phyloP scores from a whole-genome alignment of 2,329 filamentous ascomycete genomes.

The Colletotrichum musae region DNA sequence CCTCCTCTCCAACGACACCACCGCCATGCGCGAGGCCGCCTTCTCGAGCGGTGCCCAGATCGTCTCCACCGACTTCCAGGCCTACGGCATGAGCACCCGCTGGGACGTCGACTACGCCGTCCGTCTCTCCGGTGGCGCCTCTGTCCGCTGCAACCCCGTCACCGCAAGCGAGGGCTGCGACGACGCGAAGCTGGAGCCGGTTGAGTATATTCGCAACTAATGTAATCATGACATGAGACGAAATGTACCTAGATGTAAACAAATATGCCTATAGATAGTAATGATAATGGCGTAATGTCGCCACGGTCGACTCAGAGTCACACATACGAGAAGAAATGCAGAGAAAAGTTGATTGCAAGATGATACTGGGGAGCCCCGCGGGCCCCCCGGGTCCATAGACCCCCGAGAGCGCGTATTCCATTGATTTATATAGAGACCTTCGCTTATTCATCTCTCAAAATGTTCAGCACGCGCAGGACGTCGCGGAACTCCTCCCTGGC shows the following conservation, averaged over 20 bases:
- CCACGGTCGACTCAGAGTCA: not conserved
- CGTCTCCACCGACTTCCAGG: slow-evolving; percentile 64
- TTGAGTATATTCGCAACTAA: slow-evolving; percentile 42
- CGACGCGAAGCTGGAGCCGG: slow-evolving; percentile 43
- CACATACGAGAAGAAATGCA: no score
- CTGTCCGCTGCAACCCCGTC: slow-evolving; percentile 52
- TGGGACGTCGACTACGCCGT: slow-evolving; percentile 63
- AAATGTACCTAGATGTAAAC: not conserved
- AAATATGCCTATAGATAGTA: not conserved
- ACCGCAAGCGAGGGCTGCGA: slow-evolving; percentile 42
- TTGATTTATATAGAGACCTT: no score
- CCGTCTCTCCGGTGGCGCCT: slow-evolving; percentile 42
- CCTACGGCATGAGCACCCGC: slow-evolving; percentile 60
- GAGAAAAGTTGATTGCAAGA: no score
- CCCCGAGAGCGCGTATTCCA: no score
- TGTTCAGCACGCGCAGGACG: no score
- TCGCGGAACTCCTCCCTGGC: no score
- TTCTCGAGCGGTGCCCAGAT: slow-evolving; percentile 64
- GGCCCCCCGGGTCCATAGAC: no score
- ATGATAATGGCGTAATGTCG: slow-evolving; percentile 23
- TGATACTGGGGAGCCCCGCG: no score
- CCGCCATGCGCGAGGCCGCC: slow-evolving; percentile 56
- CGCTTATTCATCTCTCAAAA: no score
- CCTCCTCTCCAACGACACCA: slow-evolving; percentile 55
- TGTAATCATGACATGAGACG: not conserved